These are phyloP conservation scores for Xylariaceae sp. DNA, from an alignment of 2,329 filamentous ascomycete species.

Conservation along the genomic window DNA sequence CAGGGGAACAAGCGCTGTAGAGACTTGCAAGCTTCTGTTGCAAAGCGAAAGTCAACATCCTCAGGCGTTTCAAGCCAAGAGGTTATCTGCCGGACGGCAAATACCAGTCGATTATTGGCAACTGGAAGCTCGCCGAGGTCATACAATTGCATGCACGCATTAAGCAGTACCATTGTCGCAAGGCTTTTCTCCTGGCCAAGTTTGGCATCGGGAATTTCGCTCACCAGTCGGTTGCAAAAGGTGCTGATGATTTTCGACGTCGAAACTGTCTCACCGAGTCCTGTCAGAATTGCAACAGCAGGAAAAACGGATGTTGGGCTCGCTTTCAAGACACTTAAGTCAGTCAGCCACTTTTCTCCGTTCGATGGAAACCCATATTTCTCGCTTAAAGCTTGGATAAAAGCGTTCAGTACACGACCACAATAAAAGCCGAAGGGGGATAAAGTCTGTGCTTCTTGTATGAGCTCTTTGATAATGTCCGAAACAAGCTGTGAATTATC, in stretches of 20 bases:
- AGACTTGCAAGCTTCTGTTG: conserved; percentile 51
- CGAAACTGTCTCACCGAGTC: conserved; percentile 48
- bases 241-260: conserved; percentile 47
- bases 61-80: conserved; percentile 60
- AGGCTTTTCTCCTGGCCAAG: conserved; percentile 42
- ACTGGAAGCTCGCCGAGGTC: conserved; percentile 51
- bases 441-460: conserved; percentile 39
- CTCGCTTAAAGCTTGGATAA: conserved; percentile 46
- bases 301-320: conserved; percentile 44
- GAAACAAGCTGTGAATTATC: conserved; percentile 37
- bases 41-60: conserved; percentile 40
- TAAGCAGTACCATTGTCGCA: conserved; percentile 49
- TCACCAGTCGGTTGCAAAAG: conserved; percentile 57
- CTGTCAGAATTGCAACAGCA: conserved; percentile 47
- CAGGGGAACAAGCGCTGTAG: conserved; percentile 63
- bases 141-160: conserved; percentile 50
- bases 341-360: conserved; percentile 46
- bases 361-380: conserved; percentile 41
- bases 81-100: conserved; percentile 75
- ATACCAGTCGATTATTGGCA: conserved; percentile 68
- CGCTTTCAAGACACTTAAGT: conserved; percentile 44
- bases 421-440: conserved; percentile 48
- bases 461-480: conserved; percentile 41
- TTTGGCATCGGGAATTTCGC: conserved; percentile 52
- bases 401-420: conserved; percentile 46